Base-by-base conservation (phyloP, 2,329 filamentous ascomycete genomes). In the Atkinsonella texensis region DNA sequence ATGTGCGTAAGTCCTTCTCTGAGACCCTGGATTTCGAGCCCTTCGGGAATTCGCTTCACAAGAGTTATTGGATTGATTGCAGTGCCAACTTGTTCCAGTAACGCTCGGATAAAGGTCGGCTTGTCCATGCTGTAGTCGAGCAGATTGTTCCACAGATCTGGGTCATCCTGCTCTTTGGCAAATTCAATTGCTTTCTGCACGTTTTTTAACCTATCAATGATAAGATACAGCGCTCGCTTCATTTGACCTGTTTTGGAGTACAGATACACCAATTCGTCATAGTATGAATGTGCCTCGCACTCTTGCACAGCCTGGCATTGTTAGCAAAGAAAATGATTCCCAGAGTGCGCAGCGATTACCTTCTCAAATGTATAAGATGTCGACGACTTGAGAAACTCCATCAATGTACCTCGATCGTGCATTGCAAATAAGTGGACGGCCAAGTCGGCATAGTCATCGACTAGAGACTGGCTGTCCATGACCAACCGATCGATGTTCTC, bases 91-190 rank as follows among this genome's bases (percentile, higher is more conserved):
- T 97, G 89, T 61, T 95, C 89, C 0, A 98, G 79, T 3, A 98
- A 73, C 0, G 87, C 90, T 12, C 88, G 84, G 58, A 98, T 97
- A 69, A 98, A 98, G 41, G 81, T 81, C 1, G 93, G 93, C 63
- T 96, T 95, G 69, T 96, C 89, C 93, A 98, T 97, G 54, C 87
- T 91, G 67, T 97, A 97, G 59, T 91, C 83, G 6, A 98, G 79
- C 8, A 98, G 75, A 62, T 97, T 90, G 57, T 95, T 87, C 93
- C 93, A 98, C 0, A 98, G 76, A 59, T 96, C 90, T 0, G 84
- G 83, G 60, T 96, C 90, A 56, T 93, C 84, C 63, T 97, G 89
- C 55, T 90, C 85, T 66, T 96, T 96, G 50, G 89, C 90, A 62
- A 98, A 98, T 1, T 85, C 79, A 58, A 98, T 98, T 9, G 93